Evolutionary conservation across 2,329 filamentous ascomycete genomes (phyloP).

Genomic region (Sphaerulina vaccinii): DNA sequence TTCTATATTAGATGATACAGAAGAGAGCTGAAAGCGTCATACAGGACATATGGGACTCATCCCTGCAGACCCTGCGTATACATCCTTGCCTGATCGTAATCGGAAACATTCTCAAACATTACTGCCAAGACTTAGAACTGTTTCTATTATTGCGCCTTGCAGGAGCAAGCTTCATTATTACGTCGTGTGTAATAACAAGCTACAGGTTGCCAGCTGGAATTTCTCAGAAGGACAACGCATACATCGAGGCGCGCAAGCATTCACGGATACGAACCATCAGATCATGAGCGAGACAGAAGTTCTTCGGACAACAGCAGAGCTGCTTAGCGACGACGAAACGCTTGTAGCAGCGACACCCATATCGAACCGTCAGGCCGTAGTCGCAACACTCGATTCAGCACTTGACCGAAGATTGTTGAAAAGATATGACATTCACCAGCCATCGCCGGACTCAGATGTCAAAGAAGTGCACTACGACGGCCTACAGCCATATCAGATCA

Average conservation of each 20-base stretch:
- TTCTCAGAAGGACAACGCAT: neutral
- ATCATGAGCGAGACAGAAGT: constrained; percentile 1
- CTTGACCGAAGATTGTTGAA: neutral
- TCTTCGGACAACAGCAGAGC: neutral
- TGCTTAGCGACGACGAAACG: neutral
- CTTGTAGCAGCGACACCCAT: neutral
- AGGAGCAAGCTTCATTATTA: neutral
- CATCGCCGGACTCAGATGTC: neutral
- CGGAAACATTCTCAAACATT: neutral
- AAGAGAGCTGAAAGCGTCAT: neutral
- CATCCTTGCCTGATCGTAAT: neutral
- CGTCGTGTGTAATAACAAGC: neutral
- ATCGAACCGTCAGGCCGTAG: neutral
- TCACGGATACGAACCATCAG: neutral
- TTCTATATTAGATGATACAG: neutral
- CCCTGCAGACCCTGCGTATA: neutral
- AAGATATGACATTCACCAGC: neutral
- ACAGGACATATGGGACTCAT: neutral
- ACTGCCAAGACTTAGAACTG: neutral
- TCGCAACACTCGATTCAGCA: neutral
- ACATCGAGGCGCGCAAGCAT: neutral
- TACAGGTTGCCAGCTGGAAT: neutral
- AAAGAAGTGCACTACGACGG: constrained; percentile 11
- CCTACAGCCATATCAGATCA: constrained; percentile 5
- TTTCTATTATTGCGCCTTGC: neutral